Evolutionary conservation across 768 basidiomycete species (phyloP), one percentile per base, ranked within the genome.

Genomic region (Panaeolus cyanescens): DNA sequence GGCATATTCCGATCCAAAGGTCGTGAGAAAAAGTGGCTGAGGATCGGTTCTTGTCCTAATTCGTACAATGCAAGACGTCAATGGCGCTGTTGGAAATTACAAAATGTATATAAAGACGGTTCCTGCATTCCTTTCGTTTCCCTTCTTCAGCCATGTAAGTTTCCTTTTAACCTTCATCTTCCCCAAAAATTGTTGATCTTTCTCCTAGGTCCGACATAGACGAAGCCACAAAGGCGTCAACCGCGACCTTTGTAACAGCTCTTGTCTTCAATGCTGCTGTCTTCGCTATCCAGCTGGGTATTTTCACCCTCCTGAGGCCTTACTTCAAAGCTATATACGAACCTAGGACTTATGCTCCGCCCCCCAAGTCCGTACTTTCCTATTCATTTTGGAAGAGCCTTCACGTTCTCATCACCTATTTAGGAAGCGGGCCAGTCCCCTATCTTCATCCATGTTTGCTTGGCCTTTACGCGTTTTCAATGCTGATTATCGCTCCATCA

Each of bases 281-380:
- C 22, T 92, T 92, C 64, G 88, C 76, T 8, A 81, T 75, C 5
- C 91, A 96, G 75, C 72, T 98, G 56, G 79, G 69, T 4, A 82
- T 83, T 15, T 98, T 97, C 77, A 90, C 95, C n/a, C 60, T 96
- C 63, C 73, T 97, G 30, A 81, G 95, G 39, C 87, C 90, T 10
- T 88, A 86, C 69, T 97, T 99, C 82, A 91, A 89, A 64, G 81
- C 88, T 13, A 90, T 98, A 53, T 99, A 95, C 72, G 91, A 95
- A 68, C 96, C 95, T 0, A 80, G 95, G 59, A 91, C 93, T 6
- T 91, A 90, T 73, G 78, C 79, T 15, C 80, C 80, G 8, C 68
- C 73, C 5, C 78, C 75, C 42, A 74, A 75, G 79, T 82, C 59
- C 67, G 78, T 76, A 31, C 28, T 54, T 7, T 62, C 25, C n/a